Evolutionary conservation across 2,329 filamentous ascomycete species (phyloP).

Genomic region (Pleoardoris graminearum): DNA sequence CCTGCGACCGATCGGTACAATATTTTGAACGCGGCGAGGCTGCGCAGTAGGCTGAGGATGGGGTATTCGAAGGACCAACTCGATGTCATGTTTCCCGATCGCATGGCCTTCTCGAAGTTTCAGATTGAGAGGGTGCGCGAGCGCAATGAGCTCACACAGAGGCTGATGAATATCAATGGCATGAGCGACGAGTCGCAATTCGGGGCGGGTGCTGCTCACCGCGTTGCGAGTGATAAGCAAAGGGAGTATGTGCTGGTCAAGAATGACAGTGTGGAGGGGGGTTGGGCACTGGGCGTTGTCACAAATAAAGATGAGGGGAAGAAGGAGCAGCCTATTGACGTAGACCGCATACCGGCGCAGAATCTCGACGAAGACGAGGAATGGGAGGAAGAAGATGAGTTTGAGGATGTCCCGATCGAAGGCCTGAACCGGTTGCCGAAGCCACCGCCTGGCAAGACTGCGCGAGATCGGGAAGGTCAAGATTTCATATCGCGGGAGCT

Average conservation of each 20-base stretch:
- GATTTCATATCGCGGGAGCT: constrained; percentile 44
- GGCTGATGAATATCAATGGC: constrained; percentile 90
- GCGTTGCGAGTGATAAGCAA: constrained; percentile 82
- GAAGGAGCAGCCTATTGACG: constrained; percentile 86
- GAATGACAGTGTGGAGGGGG: constrained; percentile 91
- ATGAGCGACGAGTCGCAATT: constrained; percentile 79
- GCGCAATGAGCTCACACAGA: constrained; percentile 90
- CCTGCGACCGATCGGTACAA: constrained; percentile 93
- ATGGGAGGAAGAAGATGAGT: constrained; percentile 75
- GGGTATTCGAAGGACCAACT: constrained; percentile 95
- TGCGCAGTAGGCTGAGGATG: constrained; percentile 90
- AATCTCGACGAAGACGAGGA: constrained; percentile 64
- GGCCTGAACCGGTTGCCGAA: constrained; percentile 84
- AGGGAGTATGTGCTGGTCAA: constrained; percentile 96
- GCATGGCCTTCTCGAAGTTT: constrained; percentile 95
- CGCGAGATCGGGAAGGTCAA: constrained; percentile 37
- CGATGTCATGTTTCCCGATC: constrained; percentile 93
- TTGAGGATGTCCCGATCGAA: constrained; percentile 91
- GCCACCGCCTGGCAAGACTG: constrained; percentile 39
- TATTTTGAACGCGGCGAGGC: constrained; percentile 88
- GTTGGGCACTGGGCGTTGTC: constrained; percentile 94
- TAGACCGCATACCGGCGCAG: constrained; percentile 64
- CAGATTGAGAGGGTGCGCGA: constrained; percentile 94
- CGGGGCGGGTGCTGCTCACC: constrained; percentile 60
- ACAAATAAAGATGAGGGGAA: constrained; percentile 80